phyloP scores from a whole-genome alignment of 805 yeast genomes.

The Candida pseudofarinosa region DNA sequence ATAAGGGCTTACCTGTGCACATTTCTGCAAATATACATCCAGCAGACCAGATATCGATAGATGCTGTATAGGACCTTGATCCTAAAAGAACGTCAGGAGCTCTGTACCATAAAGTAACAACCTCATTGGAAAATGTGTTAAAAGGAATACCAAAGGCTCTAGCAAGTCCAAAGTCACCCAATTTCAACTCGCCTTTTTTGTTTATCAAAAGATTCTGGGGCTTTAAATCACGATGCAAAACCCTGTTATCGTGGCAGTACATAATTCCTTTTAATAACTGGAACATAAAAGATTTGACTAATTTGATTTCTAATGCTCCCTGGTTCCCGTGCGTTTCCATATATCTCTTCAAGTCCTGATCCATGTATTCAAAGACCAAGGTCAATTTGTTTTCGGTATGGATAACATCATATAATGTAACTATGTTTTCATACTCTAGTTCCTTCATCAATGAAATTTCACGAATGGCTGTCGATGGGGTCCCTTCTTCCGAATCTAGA shows the following conservation, averaged over 20 bases:
- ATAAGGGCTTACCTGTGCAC: conserved; percentile 96
- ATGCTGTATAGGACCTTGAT: conserved; percentile 91
- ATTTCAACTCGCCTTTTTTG: conserved; percentile 82
- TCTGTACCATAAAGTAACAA: conserved; percentile 95
- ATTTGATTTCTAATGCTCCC: conserved; percentile 68
- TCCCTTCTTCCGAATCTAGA: conserved; percentile 94
- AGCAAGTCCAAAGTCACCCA: conserved; percentile 96
- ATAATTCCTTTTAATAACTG: conserved; percentile 86
- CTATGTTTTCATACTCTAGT: conserved; percentile 87
- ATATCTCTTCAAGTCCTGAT: conserved; percentile 86
- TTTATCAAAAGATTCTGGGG: conserved; percentile 93
- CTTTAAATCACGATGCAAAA: conserved; percentile 82
- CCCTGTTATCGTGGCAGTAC: conserved; percentile 81
- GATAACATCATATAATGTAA: conserved; percentile 88
- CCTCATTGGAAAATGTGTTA: conserved; percentile 95
- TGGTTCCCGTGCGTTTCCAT: conserved; percentile 83
- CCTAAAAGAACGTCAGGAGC: conserved; percentile 97
- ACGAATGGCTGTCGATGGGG: conserved; percentile 96
- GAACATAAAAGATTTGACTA: conserved; percentile 89
- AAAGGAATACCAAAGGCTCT: conserved; percentile 98
- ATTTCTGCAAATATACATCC: conserved; percentile 98
- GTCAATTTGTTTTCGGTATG: conserved; percentile 96
- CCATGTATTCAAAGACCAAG: conserved; percentile 89
- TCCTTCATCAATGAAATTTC: conserved; percentile 96
- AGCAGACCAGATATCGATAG: conserved; percentile 98